Percentiles rank a stretch among this genome's conserved stretches.
phyloP scores from a whole-genome alignment of 2,329 filamentous ascomycete genomes.

The Nigrograna mackinnonii region DNA sequence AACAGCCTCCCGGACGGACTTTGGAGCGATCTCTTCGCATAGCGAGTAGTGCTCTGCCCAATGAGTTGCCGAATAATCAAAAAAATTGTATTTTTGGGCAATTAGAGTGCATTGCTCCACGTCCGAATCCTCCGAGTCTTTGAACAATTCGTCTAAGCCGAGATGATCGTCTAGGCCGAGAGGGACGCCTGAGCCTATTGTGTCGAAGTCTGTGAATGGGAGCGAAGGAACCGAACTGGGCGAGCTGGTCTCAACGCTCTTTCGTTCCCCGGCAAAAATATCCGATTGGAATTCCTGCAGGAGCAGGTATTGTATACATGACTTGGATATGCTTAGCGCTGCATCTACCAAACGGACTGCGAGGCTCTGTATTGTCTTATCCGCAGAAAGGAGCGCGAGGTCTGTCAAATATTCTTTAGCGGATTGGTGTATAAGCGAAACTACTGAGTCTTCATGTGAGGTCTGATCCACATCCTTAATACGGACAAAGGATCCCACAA shows the following conservation, averaged over 20 bases:
- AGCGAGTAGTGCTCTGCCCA: slow-evolving; percentile 41
- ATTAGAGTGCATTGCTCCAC: slow-evolving; percentile 24
- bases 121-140: slow-evolving; percentile 22
- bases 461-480: slow-evolving; percentile 19
- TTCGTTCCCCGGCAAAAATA: slow-evolving; percentile 20
- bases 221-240: slow-evolving; percentile 6
- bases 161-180: slow-evolving; percentile 13
- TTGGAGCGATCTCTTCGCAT: slow-evolving; percentile 18
- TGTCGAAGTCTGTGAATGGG: slow-evolving; percentile 9
- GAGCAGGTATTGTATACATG: slow-evolving; percentile 27
- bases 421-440: slow-evolving; percentile 43
- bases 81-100: slow-evolving; percentile 29
- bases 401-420: slow-evolving; percentile 40
- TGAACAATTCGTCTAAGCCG: slow-evolving; percentile 22
- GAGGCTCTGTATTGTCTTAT: slow-evolving; percentile 9
- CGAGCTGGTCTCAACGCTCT: slow-evolving; percentile 10
- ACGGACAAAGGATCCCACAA: slow-evolving; percentile 38
- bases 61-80: slow-evolving; percentile 41
- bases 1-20: slow-evolving; percentile 12
- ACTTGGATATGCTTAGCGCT: slow-evolving; percentile 13
- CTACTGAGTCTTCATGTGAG: slow-evolving; percentile 20
- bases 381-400: slow-evolving; percentile 12
- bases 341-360: slow-evolving; percentile 10
- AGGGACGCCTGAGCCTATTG: slow-evolving; percentile 4
- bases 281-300: slow-evolving; percentile 40